A percentile compares a stretch with the other conserved stretches of the same genome.
Conservation (phyloP, 2,329 filamentous ascomycete genomes). For the Colletotrichum incanum region DNA sequence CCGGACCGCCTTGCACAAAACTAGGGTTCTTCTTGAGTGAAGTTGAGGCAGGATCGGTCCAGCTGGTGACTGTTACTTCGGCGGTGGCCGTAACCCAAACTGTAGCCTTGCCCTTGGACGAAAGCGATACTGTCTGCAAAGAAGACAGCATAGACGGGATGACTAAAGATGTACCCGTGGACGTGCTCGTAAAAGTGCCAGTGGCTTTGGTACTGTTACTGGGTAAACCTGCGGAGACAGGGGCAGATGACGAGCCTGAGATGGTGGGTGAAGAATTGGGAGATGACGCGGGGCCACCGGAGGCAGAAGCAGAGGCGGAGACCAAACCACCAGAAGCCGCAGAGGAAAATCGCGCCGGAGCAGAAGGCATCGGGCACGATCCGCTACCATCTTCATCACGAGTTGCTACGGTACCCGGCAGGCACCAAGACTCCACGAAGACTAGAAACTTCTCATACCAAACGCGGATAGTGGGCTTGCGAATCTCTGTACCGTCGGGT, state of each 20-base stretch:
- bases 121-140: background rate
- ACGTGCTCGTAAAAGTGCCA: background rate
- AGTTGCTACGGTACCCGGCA: background rate
- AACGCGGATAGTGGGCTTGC: constrained; percentile 9
- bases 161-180: too few species aligned
- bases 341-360: background rate
- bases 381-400: background rate
- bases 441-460: constrained; percentile 11
- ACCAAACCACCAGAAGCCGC: constrained; percentile 1
- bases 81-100: constrained; percentile 3
- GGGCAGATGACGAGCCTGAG: background rate
- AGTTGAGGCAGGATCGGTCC: background rate
- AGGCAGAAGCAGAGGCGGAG: background rate
- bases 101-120: background rate
- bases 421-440: constrained; percentile 18
- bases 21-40: background rate
- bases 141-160: too few species aligned
- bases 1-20: background rate
- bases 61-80: background rate
- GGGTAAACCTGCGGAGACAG: background rate
- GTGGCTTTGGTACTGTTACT: background rate
- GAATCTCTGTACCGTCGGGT: constrained; percentile 2
- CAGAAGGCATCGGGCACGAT: constrained; percentile 17
- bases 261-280: background rate
- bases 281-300: background rate